A percentile compares a stretch with the other conserved stretches of the same genome.
phyloP scores from a whole-genome alignment of 306 rosid species.

The Carpinus viminea region DNA sequence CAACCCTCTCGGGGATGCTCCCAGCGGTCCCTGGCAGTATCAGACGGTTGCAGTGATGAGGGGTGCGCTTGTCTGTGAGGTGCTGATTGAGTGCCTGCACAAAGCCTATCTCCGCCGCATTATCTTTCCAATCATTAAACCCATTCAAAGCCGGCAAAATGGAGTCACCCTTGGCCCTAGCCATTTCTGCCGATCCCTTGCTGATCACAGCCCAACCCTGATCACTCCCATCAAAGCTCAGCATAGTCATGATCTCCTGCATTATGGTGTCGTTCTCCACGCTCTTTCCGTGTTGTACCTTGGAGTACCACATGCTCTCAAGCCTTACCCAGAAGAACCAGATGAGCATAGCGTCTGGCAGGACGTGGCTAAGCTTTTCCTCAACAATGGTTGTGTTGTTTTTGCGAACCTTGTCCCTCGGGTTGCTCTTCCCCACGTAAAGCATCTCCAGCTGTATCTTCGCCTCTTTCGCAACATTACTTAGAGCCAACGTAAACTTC shows the following conservation, averaged over 20 bases:
- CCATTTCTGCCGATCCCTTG: conserved; percentile 23
- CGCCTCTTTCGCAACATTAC: conserved; percentile 30
- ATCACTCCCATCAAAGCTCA: conserved; percentile 42
- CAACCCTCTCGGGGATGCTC: conserved; percentile 25
- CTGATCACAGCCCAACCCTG: conserved; percentile 44
- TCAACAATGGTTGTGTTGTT: conserved; percentile 19
- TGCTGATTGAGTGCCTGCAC: conserved; percentile 40
- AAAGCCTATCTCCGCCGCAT: conserved; percentile 23
- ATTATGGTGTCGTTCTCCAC: conserved; percentile 38
- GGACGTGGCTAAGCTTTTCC: conserved; percentile 40
- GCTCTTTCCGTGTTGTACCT: conserved; percentile 30
- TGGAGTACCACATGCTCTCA: conserved; percentile 65
- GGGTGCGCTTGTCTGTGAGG: conserved; percentile 25
- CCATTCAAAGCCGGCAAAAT: conserved; percentile 25
- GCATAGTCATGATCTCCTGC: conserved; percentile 37
- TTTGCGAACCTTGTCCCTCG: conserved; percentile 37
- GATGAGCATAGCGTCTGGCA: conserved; percentile 32
- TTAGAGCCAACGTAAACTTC: conserved; percentile 38
- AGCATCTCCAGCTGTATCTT: conserved; percentile 49
- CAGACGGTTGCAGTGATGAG: conserved; percentile 42
- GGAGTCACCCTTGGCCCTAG: conserved; percentile 33
- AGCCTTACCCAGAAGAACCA: conserved; percentile 82
- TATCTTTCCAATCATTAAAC: conserved; percentile 35
- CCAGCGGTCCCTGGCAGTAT: conserved; percentile 39
- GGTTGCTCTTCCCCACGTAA: conserved; percentile 59